These are phyloP conservation scores for Neurospora discreta DNA, from an alignment of 495 filamentous ascomycete genomes.

Conservation along the genomic window DNA sequence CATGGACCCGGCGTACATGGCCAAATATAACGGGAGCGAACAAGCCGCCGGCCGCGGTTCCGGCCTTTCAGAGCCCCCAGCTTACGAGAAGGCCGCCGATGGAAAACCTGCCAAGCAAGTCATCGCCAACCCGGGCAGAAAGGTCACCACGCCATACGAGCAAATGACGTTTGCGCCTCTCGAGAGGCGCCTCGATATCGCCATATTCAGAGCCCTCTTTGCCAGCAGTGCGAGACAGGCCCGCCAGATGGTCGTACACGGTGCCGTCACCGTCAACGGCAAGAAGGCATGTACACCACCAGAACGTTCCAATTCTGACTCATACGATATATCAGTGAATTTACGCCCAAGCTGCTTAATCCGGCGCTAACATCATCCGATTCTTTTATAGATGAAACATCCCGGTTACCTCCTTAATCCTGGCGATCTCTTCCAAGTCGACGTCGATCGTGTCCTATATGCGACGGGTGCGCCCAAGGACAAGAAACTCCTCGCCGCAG, in stretches of 20 bases:
- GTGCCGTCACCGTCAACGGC: slow-evolving; percentile 89
- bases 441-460: slow-evolving; percentile 72
- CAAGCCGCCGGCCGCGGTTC: slow-evolving; percentile 72
- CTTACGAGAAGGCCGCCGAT: neutral
- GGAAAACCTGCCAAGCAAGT: neutral
- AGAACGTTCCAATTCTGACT: neutral
- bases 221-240: slow-evolving; percentile 92
- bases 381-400: slow-evolving; percentile 60
- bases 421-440: slow-evolving; percentile 94
- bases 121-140: neutral
- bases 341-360: neutral
- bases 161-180: slow-evolving; percentile 86
- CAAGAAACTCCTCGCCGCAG: slow-evolving; percentile 1
- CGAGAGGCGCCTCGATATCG: slow-evolving; percentile 82
- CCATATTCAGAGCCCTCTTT: slow-evolving; percentile 85
- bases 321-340: neutral
- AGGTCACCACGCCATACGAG: slow-evolving; percentile 60
- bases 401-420: slow-evolving; percentile 94
- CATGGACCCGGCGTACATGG: slow-evolving; percentile 71
- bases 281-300: slow-evolving; percentile 56
- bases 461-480: slow-evolving; percentile 60
- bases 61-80: slow-evolving; percentile 28
- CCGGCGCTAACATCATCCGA: neutral
- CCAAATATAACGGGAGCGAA: slow-evolving; percentile 66
- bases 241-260: slow-evolving; percentile 86